Percentiles rank a stretch among this genome's conserved stretches.
Conservation (phyloP, 1,284 basidiomycete species). For the Pseudozyma hubeiensis region DNA sequence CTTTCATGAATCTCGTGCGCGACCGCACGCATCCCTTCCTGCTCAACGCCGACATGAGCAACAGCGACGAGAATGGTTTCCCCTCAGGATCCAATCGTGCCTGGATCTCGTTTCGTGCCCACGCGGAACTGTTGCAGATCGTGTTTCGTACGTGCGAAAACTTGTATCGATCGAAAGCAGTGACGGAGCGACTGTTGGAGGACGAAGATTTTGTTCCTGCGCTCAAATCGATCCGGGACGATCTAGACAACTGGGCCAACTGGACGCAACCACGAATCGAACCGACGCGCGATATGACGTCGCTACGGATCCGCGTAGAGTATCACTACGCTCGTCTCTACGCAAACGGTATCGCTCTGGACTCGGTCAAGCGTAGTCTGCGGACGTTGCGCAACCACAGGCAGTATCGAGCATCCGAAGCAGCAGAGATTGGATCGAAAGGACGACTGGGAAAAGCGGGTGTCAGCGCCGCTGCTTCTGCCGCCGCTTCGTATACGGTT, state of each 20-base stretch:
- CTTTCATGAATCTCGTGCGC: conserved; percentile 51
- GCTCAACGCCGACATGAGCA: conserved; percentile 43
- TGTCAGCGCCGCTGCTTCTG: conserved; percentile 12
- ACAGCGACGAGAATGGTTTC: conserved; percentile 31
- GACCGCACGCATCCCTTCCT: conserved; percentile 50
- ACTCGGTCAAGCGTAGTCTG: conserved; percentile 51
- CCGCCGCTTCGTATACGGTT: conserved; percentile 33
- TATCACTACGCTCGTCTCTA: conserved; percentile 55
- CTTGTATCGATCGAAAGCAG: conserved; percentile 47
- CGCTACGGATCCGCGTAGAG: conserved; percentile 48
- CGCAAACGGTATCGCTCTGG: conserved; percentile 51
- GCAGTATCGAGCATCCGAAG: conserved; percentile 48
- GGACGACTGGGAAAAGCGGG: conserved; percentile 39
- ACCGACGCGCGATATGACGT: conserved; percentile 50
- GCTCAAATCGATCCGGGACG: conserved; percentile 49
- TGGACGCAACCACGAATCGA: conserved; percentile 52
- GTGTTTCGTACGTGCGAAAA: conserved; percentile 54
- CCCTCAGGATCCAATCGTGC: conserved; percentile 43
- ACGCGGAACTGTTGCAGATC: conserved; percentile 48
- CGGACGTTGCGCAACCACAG: conserved; percentile 35
- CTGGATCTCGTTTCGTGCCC: conserved; percentile 50
- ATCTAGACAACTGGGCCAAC: conserved; percentile 53
- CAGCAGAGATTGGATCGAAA: conserved; percentile 46
- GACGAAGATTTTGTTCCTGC: conserved; percentile 52
- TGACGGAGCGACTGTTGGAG: conserved; percentile 45